Conservation (phyloP, 495 filamentous ascomycete species). For the Staphylotrichum longicolle region DNA sequence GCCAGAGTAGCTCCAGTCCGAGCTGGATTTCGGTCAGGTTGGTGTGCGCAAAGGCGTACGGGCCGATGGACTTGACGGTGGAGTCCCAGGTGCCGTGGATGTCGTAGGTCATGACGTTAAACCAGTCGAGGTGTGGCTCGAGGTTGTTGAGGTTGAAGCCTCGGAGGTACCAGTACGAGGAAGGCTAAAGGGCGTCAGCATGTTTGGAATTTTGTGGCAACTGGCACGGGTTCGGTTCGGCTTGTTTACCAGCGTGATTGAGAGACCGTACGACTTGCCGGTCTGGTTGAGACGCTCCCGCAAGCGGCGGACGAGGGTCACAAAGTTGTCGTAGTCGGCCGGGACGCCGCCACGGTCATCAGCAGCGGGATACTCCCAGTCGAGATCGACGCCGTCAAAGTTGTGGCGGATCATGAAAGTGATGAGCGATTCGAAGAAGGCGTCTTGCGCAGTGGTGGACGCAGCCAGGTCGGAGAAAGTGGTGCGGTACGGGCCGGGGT, state of each 20-base stretch:
- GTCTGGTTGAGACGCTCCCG: background rate
- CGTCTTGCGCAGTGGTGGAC: slow-evolving; percentile 23
- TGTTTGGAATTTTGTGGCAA: slow-evolving; percentile 51
- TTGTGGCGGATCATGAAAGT: slow-evolving; percentile 16
- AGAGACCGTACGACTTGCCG: slow-evolving; percentile 22
- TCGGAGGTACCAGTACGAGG: slow-evolving; percentile 15
- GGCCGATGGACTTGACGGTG: slow-evolving; percentile 12
- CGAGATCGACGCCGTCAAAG: slow-evolving; percentile 12
- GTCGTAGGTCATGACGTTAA: slow-evolving; percentile 59
- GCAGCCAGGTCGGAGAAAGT: slow-evolving; percentile 27
- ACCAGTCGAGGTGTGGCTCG: slow-evolving; percentile 43
- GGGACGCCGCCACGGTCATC: slow-evolving; percentile 38
- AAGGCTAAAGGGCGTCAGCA: background rate
- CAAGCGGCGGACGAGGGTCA: slow-evolving; percentile 11
- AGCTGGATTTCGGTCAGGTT: slow-evolving; percentile 54
- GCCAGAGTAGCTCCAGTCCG: slow-evolving; percentile 50
- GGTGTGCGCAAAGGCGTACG: slow-evolving; percentile 45
- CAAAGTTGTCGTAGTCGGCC: slow-evolving; percentile 42
- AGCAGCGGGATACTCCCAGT: slow-evolving; percentile 39
- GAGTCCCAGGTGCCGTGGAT: slow-evolving; percentile 34
- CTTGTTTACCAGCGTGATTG: slow-evolving; percentile 39
- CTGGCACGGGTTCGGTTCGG: slow-evolving; percentile 34
- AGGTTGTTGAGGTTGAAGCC: slow-evolving; percentile 46
- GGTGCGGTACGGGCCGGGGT: slow-evolving; percentile 31
- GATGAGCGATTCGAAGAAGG: slow-evolving; percentile 25